These are phyloP conservation scores for Platismatia glauca DNA, from an alignment of 495 filamentous ascomycete species.

Conservation along the genomic window DNA sequence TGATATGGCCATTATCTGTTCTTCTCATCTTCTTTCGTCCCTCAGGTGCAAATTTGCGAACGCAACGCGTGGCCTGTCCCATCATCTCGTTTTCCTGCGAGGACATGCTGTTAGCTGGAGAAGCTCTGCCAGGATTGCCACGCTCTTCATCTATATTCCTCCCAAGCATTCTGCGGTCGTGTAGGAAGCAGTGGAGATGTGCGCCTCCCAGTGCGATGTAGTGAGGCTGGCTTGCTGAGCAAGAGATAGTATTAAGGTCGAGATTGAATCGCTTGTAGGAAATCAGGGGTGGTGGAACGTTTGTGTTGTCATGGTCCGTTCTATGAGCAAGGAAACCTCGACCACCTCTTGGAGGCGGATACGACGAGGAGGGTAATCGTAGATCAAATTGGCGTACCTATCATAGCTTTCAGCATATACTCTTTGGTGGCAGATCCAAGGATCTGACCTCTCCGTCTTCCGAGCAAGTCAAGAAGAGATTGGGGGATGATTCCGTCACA, in stretches of 20 bases:
- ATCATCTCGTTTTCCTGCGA: constrained; percentile 48
- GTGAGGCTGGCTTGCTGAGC: constrained; percentile 62
- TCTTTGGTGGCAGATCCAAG: neutral
- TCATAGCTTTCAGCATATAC: constrained; percentile 14
- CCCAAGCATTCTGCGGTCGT: constrained; percentile 66
- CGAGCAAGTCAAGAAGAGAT: constrained; percentile 66
- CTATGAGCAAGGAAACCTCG: constrained; percentile 41
- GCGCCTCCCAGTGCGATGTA: constrained; percentile 69
- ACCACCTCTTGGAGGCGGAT: constrained; percentile 46
- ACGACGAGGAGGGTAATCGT: constrained; percentile 55
- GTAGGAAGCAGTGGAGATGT: constrained; percentile 66
- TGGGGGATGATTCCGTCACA: constrained; percentile 63
- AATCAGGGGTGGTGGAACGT: constrained; percentile 60
- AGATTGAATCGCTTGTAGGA: constrained; percentile 58
- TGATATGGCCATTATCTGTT: constrained; percentile 57
- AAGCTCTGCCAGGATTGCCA: constrained; percentile 36
- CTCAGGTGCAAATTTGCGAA: constrained; percentile 58
- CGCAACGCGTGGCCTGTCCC: constrained; percentile 57
- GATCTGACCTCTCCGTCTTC: constrained; percentile 62
- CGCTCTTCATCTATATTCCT: constrained; percentile 47
- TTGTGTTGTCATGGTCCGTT: constrained; percentile 44
- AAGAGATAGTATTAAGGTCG: constrained; percentile 68
- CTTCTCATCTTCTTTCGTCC: constrained; percentile 45
- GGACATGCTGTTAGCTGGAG: constrained; percentile 29
- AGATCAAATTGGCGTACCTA: constrained; percentile 59